Percentiles rank a stretch among this genome's conserved stretches.
Conservation (phyloP, 805 yeast genomes). For the Kodamaea nitidulidarum region DNA sequence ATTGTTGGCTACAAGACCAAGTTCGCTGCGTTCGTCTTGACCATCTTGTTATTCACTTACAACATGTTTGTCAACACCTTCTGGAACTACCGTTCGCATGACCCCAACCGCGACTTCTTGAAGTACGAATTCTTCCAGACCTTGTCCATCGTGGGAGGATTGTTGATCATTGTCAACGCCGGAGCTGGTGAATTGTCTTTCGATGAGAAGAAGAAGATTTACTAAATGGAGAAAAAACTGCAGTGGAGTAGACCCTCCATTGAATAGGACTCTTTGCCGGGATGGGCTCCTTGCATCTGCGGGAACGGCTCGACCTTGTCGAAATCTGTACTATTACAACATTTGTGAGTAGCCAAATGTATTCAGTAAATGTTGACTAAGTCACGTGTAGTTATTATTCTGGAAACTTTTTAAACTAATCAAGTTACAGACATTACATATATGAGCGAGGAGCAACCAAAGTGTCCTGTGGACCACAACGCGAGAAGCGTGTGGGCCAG, state of each 20-base stretch:
- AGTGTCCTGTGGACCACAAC: constrained; percentile 54
- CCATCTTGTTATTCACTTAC: constrained; percentile 67
- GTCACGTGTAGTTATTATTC: constrained; percentile 2
- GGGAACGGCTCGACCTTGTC: no score
- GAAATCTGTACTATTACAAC: constrained; percentile 2
- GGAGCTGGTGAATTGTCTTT: constrained; percentile 94
- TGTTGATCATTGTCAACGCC: constrained; percentile 82
- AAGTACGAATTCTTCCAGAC: constrained; percentile 95
- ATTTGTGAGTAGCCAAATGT: background rate
- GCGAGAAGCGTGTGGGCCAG: constrained; percentile 32
- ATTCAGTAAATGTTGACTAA: background rate
- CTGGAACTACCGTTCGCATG: constrained; percentile 72
- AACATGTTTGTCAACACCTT: constrained; percentile 80
- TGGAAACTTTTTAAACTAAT: constrained; percentile 2
- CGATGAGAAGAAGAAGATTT: constrained; percentile 93
- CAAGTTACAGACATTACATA: constrained; percentile 2
- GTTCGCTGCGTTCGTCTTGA: constrained; percentile 70
- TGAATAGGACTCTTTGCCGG: no score
- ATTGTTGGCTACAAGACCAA: constrained; percentile 92
- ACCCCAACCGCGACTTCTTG: constrained; percentile 79
- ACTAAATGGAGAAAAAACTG: constrained; percentile 31
- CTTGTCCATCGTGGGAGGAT: constrained; percentile 90
- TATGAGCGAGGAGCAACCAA: constrained; percentile 21
- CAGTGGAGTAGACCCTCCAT: no score
- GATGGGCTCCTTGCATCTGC: no score